Evolutionary conservation across 1,284 basidiomycete genomes (phyloP).

Genomic region (Boletus sp.): DNA sequence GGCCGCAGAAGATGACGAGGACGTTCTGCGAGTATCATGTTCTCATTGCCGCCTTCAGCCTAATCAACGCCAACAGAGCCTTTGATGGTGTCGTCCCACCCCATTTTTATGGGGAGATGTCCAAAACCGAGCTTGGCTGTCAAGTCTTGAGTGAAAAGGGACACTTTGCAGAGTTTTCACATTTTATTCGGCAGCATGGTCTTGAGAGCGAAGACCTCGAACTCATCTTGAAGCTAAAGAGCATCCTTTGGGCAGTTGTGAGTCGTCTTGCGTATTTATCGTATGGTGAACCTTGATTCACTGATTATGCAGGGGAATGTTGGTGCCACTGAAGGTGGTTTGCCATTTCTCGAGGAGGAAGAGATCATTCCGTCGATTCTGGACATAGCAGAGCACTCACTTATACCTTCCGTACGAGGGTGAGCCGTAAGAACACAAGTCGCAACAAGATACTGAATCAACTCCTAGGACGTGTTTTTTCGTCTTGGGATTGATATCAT

Average conservation of each 20-base stretch:
- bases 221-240: conserved; percentile 87
- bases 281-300: not conserved
- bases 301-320: conserved; percentile 77
- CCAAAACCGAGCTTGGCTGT: conserved; percentile 93
- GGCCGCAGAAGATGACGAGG: conserved; percentile 60
- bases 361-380: conserved; percentile 88
- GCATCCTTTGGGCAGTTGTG: conserved; percentile 94
- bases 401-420: conserved; percentile 91
- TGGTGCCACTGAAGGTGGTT: conserved; percentile 83
- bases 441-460: conserved; percentile 7
- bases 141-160: conserved; percentile 86
- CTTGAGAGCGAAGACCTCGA: conserved; percentile 81
- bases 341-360: conserved; percentile 94
- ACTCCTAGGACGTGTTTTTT: conserved; percentile 87
- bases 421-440: conserved; percentile 38
- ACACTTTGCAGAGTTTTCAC: conserved; percentile 88
- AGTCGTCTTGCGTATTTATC: conserved; percentile 31
- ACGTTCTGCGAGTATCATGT: conserved; percentile 47
- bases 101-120: conserved; percentile 97
- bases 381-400: conserved; percentile 87
- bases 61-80: conserved; percentile 39
- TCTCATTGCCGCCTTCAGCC: not conserved
- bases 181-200: conserved; percentile 85
- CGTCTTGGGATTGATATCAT: conserved; percentile 81
- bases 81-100: conserved; percentile 88